These are phyloP conservation scores for Gynochthodes officinalis DNA, from an alignment of 257 asterid genomes.

Conservation along the genomic window DNA sequence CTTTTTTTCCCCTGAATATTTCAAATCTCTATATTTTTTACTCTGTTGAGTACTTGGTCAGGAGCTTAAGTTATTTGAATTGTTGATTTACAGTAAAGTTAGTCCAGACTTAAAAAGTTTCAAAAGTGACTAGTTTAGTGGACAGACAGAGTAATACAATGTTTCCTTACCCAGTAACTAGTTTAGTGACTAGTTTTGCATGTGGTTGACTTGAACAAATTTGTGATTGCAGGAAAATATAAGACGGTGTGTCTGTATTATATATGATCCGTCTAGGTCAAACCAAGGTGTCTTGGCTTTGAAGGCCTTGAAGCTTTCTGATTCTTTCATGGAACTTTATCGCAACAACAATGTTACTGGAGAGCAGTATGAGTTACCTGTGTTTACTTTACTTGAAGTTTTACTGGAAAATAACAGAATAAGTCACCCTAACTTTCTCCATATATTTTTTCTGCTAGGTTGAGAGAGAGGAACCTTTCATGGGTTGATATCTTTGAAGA, in stretches of 20 bases:
- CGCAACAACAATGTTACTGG: constrained; percentile 84
- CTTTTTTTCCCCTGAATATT: too few relatives aligned
- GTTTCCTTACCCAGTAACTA: too few relatives aligned
- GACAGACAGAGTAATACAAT: too few relatives aligned
- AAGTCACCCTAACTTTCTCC: neutral
- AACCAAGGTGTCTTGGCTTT: constrained; percentile 94
- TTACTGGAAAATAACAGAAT: neutral
- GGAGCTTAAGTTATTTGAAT: too few relatives aligned
- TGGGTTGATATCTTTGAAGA: constrained; percentile 99
- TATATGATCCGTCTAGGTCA: constrained; percentile 95
- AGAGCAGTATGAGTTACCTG: constrained; percentile 62
- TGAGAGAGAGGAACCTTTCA: constrained; percentile 93
- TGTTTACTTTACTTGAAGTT: constrained; percentile 9
- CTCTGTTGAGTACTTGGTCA: too few relatives aligned
- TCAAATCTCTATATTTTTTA: too few relatives aligned
- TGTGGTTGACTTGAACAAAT: neutral
- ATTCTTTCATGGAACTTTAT: constrained; percentile 94
- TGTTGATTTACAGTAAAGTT: too few relatives aligned
- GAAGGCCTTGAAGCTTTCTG: constrained; percentile 97
- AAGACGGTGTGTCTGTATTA: constrained; percentile 88
- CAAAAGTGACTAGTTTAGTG: too few relatives aligned
- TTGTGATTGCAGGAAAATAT: constrained; percentile 76
- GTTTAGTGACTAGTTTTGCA: too few relatives aligned
- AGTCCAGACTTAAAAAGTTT: too few relatives aligned
- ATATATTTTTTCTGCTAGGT: constrained; percentile 39